Evolutionary conservation across 371 early-diverging fungal species (phyloP).

Genomic region (Syncephalis plumigaleata): DNA sequence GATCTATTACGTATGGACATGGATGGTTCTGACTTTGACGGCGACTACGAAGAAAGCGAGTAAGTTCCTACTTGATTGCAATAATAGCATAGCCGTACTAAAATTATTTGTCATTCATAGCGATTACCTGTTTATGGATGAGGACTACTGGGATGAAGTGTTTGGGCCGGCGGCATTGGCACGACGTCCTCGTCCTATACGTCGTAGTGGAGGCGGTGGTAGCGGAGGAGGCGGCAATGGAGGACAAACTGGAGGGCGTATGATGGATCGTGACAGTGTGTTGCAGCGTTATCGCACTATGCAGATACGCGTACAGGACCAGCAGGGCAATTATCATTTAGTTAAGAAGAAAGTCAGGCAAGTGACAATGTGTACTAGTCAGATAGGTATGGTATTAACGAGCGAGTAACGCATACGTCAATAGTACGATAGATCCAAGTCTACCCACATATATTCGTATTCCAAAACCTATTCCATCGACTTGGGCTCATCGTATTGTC

Average conservation of each 20-base stretch:
- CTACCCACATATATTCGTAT: constrained; percentile 77
- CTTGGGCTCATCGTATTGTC: constrained; percentile 67
- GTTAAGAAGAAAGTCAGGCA: constrained; percentile 60
- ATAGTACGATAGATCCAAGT: constrained; percentile 43
- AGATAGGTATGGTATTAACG: neutral
- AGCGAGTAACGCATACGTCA: too few relatives aligned
- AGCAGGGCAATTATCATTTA: constrained; percentile 56
- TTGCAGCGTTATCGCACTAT: constrained; percentile 63
- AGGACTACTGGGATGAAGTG: constrained; percentile 70
- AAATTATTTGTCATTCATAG: constrained; percentile 14
- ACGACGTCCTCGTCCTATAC: constrained; percentile 12
- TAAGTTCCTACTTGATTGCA: constrained; percentile 13
- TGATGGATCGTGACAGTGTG: constrained; percentile 36
- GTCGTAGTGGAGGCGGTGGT: constrained; percentile 5
- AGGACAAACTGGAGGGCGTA: constrained; percentile 9
- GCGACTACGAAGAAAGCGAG: constrained; percentile 69
- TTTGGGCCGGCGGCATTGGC: constrained; percentile 24
- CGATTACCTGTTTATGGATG: constrained; percentile 63
- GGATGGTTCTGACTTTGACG: constrained; percentile 32
- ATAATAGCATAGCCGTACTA: neutral
- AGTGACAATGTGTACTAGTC: neutral
- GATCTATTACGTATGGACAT: constrained; percentile 61
- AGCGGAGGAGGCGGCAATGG: constrained; percentile 16
- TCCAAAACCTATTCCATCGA: constrained; percentile 60
- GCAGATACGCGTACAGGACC: constrained; percentile 69